Percentiles rank a stretch among this genome's conserved stretches.
phyloP scores from a whole-genome alignment of 2,329 filamentous ascomycete genomes.

The Geosmithia putterillii region DNA sequence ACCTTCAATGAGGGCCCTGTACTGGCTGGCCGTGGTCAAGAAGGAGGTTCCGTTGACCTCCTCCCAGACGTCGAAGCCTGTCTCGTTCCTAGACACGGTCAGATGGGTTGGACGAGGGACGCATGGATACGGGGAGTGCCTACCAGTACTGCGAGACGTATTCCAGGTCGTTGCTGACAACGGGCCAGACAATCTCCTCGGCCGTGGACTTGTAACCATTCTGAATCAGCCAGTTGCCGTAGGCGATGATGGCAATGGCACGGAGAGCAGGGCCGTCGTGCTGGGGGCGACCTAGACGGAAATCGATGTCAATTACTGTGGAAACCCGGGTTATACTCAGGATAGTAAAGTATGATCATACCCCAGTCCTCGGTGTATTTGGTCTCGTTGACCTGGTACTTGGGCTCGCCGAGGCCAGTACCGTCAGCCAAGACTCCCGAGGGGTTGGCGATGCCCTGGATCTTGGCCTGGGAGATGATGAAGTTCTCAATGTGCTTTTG shows the following conservation, averaged over 20 bases:
- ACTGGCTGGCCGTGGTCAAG: conserved; percentile 60
- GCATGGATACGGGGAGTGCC: not conserved
- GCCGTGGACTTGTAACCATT: conserved; percentile 52
- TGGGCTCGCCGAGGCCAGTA: conserved; percentile 57
- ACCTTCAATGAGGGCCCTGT: conserved; percentile 53
- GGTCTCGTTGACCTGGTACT: conserved; percentile 53
- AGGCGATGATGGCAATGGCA: conserved; percentile 60
- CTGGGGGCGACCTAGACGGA: conserved; percentile 12
- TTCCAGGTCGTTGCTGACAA: conserved; percentile 62
- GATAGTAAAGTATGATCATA: not conserved
- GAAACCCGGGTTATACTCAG: too few relatives aligned
- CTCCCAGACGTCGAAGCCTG: conserved; percentile 72
- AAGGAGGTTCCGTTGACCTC: conserved; percentile 68
- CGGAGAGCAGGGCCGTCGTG: conserved; percentile 68
- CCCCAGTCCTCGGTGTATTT: conserved; percentile 58
- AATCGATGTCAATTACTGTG: not conserved
- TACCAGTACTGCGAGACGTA: conserved; percentile 64
- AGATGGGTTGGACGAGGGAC: not conserved
- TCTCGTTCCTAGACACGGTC: conserved; percentile 39
- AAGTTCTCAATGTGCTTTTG: conserved; percentile 55
- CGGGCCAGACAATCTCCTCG: conserved; percentile 51
- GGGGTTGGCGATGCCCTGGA: conserved; percentile 58
- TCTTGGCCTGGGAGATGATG: conserved; percentile 50
- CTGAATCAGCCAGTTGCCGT: conserved; percentile 58
- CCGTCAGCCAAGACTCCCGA: conserved; percentile 43